Conservation (phyloP, 306 rosid species). For the Vachellia pachyceras region DNA sequence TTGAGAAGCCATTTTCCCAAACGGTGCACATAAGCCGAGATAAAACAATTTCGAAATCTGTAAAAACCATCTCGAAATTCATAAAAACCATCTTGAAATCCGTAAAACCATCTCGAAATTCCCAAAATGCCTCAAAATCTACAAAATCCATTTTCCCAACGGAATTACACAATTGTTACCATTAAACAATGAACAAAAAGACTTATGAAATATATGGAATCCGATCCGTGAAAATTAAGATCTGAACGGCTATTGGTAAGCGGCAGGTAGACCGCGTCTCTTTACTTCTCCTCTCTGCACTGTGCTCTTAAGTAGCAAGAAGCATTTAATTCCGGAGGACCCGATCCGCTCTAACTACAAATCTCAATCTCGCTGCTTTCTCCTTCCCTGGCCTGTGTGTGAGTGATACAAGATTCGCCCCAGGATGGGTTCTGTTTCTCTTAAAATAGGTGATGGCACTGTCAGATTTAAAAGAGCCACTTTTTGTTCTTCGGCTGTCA, state of each 20-base stretch:
- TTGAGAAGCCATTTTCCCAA: too few species aligned
- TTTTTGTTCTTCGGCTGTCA: slow-evolving; percentile 75
- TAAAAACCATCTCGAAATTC: too few species aligned
- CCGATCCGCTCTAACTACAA: slow-evolving; percentile 14
- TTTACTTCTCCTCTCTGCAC: not conserved
- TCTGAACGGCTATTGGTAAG: not conserved
- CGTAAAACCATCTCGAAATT: too few species aligned
- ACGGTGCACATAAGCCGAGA: too few species aligned
- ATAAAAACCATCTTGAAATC: too few species aligned
- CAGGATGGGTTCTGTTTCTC: slow-evolving; percentile 90
- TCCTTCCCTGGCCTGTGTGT: not conserved
- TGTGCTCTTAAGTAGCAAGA: too few species aligned
- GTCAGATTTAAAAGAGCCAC: slow-evolving; percentile 74
- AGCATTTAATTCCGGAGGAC: not conserved
- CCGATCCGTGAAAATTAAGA: not conserved
- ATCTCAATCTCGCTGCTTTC: not conserved
- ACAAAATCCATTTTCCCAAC: too few species aligned
- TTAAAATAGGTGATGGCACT: slow-evolving; percentile 89
- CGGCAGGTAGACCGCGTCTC: not conserved
- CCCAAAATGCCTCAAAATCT: too few species aligned
- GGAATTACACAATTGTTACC: too few species aligned
- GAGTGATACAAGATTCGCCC: not conserved
- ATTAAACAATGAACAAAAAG: not conserved
- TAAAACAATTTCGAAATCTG: too few species aligned
- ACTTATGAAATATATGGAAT: not conserved